Conservation (phyloP, 176 grass and related monocot species). For the Ananas comosus region DNA sequence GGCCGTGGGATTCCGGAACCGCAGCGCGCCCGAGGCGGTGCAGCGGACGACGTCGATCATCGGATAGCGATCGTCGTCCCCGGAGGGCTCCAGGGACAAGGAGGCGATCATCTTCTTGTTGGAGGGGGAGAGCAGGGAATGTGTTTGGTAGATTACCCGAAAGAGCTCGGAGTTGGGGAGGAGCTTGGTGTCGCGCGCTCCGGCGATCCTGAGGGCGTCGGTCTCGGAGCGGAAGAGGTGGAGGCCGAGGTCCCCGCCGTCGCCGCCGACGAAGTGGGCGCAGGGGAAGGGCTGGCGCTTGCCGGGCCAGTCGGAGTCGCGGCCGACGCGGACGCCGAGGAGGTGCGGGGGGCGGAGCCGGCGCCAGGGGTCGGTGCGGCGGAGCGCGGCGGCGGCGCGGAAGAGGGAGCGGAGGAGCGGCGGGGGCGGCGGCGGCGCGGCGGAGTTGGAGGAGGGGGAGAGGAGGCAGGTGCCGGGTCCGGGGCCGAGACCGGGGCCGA, state of each 20-base stretch:
- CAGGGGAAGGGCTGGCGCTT: slow-evolving; percentile 24
- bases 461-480: slow-evolving; percentile 32
- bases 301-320: slow-evolving; percentile 19
- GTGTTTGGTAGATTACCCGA: slow-evolving; percentile 25
- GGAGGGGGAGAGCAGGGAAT: slow-evolving; percentile 13
- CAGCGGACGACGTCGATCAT: slow-evolving; percentile 30
- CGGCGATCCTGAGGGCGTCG: slow-evolving; percentile 15
- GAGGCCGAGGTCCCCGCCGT: slow-evolving; percentile 24
- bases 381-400: slow-evolving; percentile 22
- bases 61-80: slow-evolving; percentile 19
- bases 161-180: slow-evolving; percentile 29
- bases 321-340: slow-evolving; percentile 20
- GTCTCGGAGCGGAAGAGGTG: slow-evolving; percentile 25
- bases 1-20: slow-evolving; percentile 27
- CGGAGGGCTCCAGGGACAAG: slow-evolving; percentile 25
- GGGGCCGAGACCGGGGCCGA: slow-evolving; percentile 25
- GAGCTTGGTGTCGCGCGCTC: neutral
- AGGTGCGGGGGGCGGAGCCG: slow-evolving; percentile 24
- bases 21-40: slow-evolving; percentile 18
- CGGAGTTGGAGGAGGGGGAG: neutral
- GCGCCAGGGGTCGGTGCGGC: slow-evolving; percentile 38
- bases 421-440: neutral
- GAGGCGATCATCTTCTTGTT: slow-evolving; percentile 34
- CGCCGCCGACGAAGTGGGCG: slow-evolving; percentile 22
- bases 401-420: slow-evolving; percentile 29